Evolutionary conservation across 768 basidiomycete genomes (phyloP), one percentile per base, ranked within the genome.

Genomic region (Rhizopogon salebrosus): DNA sequence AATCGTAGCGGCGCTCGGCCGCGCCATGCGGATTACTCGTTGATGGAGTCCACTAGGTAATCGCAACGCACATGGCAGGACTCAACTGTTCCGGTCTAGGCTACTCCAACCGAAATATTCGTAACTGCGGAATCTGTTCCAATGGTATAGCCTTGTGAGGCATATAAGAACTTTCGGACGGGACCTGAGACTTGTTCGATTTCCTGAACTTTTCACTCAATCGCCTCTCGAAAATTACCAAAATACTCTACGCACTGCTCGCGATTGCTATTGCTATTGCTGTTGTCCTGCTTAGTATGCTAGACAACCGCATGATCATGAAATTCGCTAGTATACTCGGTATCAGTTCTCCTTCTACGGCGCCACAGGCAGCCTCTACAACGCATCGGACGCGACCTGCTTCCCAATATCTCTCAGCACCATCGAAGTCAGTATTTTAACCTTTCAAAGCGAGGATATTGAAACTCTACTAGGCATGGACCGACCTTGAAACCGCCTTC

Each of bases 291-390:
- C 48, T 67, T 42, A 64, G 64, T 50, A 70, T 68, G 66, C 56
- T 70, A 56, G 62, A 68, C 57, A 54, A 62, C 34, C 68, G 62
- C 43, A 61, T 62, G 54, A 61, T 70, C 62, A 64, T 66, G 68
- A 70, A 49, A 41, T 54, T 70, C 36, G 59, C 66, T 56, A 61
- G 64, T 41, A 49, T 48, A 43, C 55, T 68, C 34, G 64, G 68
- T 41, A 11, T 51, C 29, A 57, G 59, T 48, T 66, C 64, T 27
- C 61, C 67, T 26, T 31, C 48, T 22, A 26, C 61, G 24, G 54
- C 59, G 26, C 56, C 64, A 36, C 67, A 58, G 23, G 51, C 66
- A 29, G 9, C 43, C 34, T 20, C 52, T 13, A n/a, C 57, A 23
- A 31, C 61, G 41, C 35, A 22, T 58, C 16, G 53, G 20, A 45